These are phyloP conservation scores for Pseudovirgaria hyperparasitica DNA, from an alignment of 2,329 filamentous ascomycete genomes.

Conservation along the genomic window DNA sequence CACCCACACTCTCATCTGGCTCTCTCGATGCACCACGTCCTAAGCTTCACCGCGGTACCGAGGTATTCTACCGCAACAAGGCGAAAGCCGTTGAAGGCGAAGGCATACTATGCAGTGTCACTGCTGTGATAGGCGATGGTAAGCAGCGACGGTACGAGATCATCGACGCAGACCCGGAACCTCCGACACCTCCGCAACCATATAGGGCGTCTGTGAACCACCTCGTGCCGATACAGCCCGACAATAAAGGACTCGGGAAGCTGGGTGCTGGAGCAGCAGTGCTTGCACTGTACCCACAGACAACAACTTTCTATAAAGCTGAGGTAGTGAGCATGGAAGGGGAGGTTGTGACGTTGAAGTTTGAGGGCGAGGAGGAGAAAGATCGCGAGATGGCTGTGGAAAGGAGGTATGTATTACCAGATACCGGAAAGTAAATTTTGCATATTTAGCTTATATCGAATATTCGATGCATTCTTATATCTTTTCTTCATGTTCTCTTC, in stretches of 20 bases:
- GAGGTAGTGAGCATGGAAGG: slow-evolving; percentile 32
- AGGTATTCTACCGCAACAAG: slow-evolving; percentile 38
- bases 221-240: slow-evolving; percentile 31
- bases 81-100: slow-evolving; percentile 31
- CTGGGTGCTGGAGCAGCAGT: slow-evolving; percentile 30
- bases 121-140: slow-evolving; percentile 38
- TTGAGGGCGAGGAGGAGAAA: slow-evolving; percentile 36
- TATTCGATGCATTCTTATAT: too few species aligned
- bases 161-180: slow-evolving; percentile 35
- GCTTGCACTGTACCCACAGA: slow-evolving; percentile 37
- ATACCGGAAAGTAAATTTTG: slow-evolving; percentile 22
- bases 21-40: neutral
- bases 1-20: too few species aligned
- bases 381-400: slow-evolving; percentile 35
- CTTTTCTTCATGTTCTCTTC: too few species aligned
- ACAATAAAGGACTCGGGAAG: slow-evolving; percentile 29
- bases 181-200: slow-evolving; percentile 22
- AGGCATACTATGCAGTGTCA: slow-evolving; percentile 38
- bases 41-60: slow-evolving; percentile 27
- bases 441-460: too few species aligned
- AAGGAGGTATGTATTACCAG: slow-evolving; percentile 35
- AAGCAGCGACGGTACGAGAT: slow-evolving; percentile 42
- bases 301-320: slow-evolving; percentile 41
- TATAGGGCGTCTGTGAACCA: slow-evolving; percentile 35
- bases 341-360: slow-evolving; percentile 30